Conservation (phyloP, 352 stramenopile genomes). For the Phytophthora lateralis region DNA sequence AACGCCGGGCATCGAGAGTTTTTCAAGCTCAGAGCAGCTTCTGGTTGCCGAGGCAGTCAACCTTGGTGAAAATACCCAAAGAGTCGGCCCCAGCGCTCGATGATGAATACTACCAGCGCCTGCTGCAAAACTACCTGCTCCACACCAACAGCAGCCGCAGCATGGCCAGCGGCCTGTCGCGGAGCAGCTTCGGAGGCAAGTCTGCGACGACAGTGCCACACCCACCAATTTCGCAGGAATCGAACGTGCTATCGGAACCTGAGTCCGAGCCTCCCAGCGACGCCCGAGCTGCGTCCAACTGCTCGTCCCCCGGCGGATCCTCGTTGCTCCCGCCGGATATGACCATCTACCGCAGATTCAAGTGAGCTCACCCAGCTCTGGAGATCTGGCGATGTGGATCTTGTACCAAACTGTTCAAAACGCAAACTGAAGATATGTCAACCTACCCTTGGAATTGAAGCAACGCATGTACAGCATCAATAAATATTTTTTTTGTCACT, state of each 20-base stretch:
- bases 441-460: slow-evolving; percentile 18
- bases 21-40: slow-evolving; percentile 37
- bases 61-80: slow-evolving; percentile 26
- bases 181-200: slow-evolving; percentile 47
- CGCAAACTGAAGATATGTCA: slow-evolving; percentile 20
- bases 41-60: slow-evolving; percentile 33
- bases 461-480: slow-evolving; percentile 27
- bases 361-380: slow-evolving; percentile 16
- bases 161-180: slow-evolving; percentile 44
- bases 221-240: slow-evolving; percentile 34
- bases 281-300: slow-evolving; percentile 21
- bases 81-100: slow-evolving; percentile 34
- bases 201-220: slow-evolving; percentile 10
- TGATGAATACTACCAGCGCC: slow-evolving; percentile 76
- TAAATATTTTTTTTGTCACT: slow-evolving; percentile 30
- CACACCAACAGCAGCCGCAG: slow-evolving; percentile 59
- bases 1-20: slow-evolving; percentile 18
- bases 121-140: slow-evolving; percentile 64
- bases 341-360: slow-evolving; percentile 28
- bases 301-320: slow-evolving; percentile 14
- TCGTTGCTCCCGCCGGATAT: slow-evolving; percentile 20
- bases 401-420: slow-evolving; percentile 40
- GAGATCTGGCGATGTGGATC: slow-evolving; percentile 10
- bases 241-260: slow-evolving; percentile 28
- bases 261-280: slow-evolving; percentile 30